A percentile compares a stretch with the other conserved stretches of the same genome.
Conservation (phyloP, 768 basidiomycete genomes). For the Boletus fagicola region DNA sequence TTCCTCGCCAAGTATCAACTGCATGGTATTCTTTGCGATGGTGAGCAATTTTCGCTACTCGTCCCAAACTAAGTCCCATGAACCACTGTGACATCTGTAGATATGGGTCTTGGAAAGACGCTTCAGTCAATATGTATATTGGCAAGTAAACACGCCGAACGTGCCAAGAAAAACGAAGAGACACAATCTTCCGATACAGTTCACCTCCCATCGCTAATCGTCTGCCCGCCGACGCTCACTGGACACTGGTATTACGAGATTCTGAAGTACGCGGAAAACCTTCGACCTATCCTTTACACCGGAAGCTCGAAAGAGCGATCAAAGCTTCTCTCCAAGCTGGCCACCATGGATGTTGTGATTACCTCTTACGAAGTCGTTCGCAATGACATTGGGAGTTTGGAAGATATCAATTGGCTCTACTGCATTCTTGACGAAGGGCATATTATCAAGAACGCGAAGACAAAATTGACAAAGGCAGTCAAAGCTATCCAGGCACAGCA, state of each 20-base stretch:
- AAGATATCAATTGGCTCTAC: conserved; percentile 83
- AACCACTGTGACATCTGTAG: conserved; percentile 39
- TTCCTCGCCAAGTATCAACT: conserved; percentile 97
- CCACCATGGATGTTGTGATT: conserved; percentile 84
- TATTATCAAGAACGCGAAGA: conserved; percentile 98
- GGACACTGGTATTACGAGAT: conserved; percentile 99
- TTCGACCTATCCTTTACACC: conserved; percentile 84
- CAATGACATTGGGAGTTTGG: conserved; percentile 81
- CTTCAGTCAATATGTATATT: conserved; percentile 97
- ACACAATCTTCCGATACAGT: conserved; percentile 72
- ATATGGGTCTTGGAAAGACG: conserved; percentile 99
- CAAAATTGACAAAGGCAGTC: conserved; percentile 95
- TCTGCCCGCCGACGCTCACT: conserved; percentile 96
- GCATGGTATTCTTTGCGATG: conserved; percentile 97
- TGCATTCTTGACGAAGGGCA: conserved; percentile 98
- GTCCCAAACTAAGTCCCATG: not conserved
- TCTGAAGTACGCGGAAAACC: conserved; percentile 82
- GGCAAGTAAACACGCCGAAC: conserved; percentile 89
- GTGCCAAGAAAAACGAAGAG: conserved; percentile 62
- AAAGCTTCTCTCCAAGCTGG: conserved; percentile 61
- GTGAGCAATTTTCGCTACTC: conserved; percentile 42
- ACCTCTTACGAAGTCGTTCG: conserved; percentile 98
- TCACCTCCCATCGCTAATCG: conserved; percentile 89
- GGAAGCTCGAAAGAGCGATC: conserved; percentile 83
- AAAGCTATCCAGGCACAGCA: conserved; percentile 89